phyloP scores from a whole-genome alignment of 768 basidiomycete species.

The Dioszegia crocea region DNA sequence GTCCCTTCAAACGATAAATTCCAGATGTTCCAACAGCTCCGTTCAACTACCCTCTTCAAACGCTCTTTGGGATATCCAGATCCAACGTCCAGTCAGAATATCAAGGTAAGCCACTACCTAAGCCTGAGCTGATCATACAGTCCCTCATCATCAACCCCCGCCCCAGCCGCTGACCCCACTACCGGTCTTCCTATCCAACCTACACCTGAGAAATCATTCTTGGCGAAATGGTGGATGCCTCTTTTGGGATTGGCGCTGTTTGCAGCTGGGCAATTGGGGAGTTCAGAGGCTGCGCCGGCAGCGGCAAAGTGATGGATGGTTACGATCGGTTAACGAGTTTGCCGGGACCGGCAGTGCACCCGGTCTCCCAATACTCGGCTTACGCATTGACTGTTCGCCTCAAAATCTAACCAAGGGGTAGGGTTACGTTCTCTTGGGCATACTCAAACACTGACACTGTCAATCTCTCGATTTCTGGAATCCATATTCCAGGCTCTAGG shows the following conservation, averaged over 20 bases:
- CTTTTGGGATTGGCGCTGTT: conserved; percentile 60
- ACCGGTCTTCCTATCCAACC: conserved; percentile 45
- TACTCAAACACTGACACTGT: no score
- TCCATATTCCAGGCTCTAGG: no score
- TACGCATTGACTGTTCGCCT: no score
- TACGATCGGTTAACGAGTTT: no score
- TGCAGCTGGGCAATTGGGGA: conserved; percentile 18
- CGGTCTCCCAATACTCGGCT: no score
- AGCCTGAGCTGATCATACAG: conserved; percentile 1
- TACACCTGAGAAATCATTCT: conserved; percentile 67
- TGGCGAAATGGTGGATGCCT: conserved; percentile 91
- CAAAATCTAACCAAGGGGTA: no score
- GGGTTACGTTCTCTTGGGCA: no score
- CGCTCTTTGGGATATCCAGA: neutral
- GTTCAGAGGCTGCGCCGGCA: no score
- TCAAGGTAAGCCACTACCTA: neutral
- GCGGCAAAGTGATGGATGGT: no score
- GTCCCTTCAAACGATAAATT: neutral
- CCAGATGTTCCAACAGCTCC: neutral
- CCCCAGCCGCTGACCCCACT: conserved; percentile 23
- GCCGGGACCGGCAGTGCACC: no score
- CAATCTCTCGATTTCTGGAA: no score
- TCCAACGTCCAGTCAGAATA: neutral
- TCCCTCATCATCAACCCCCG: conserved; percentile 9
- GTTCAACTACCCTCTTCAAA: neutral